Percentiles rank a stretch among this genome's conserved stretches.
Conservation (phyloP, 495 filamentous ascomycete species). For the Penicillium canescens region DNA sequence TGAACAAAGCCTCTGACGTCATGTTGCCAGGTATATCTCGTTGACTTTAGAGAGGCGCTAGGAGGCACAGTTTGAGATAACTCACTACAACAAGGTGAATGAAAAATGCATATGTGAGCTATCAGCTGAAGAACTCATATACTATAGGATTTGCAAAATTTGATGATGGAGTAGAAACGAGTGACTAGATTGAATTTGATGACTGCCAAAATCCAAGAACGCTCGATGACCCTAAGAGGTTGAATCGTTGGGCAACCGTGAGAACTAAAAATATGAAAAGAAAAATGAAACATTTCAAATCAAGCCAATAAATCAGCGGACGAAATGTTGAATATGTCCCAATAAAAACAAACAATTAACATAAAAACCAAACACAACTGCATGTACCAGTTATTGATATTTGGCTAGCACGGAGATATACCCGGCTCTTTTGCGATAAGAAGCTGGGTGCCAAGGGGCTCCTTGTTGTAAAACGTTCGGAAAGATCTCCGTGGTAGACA, state of each 20-base stretch:
- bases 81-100: too few species aligned
- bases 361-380: neutral
- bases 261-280: too few species aligned
- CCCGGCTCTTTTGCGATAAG: neutral
- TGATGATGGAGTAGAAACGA: too few species aligned
- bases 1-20: too few species aligned
- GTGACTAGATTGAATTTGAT: neutral
- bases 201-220: neutral
- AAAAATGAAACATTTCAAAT: conserved; percentile 1
- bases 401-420: neutral
- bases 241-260: conserved; percentile 3
- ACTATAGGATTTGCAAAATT: too few species aligned
- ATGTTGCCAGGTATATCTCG: too few species aligned
- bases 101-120: too few species aligned
- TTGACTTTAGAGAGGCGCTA: too few species aligned
- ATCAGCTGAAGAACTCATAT: too few species aligned
- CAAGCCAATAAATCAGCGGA: conserved; percentile 3
- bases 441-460: neutral
- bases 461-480: neutral
- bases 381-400: neutral
- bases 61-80: too few species aligned
- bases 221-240: conserved; percentile 1
- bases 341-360: neutral
- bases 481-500: neutral
- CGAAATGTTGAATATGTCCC: conserved; percentile 5